Percentiles rank a stretch among this genome's conserved stretches.
Evolutionary conservation across 208 protist genomes (phyloP).

Genomic region (Trichomonas gallinae): DNA sequence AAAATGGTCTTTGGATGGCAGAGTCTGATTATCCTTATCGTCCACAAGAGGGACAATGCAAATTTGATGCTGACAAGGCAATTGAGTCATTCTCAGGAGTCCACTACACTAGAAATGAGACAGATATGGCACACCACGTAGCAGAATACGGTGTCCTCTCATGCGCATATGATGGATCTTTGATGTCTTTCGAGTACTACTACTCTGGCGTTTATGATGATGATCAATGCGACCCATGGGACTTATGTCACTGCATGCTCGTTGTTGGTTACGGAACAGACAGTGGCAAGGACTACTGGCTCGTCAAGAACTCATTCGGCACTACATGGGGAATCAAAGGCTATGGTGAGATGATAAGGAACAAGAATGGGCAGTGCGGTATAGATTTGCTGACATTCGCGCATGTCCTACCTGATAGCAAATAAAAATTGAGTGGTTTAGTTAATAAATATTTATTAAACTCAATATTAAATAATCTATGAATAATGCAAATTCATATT

Average conservation of each 20-base stretch:
- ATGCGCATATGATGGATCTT: background rate
- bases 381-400: too few species aligned
- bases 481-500: too few species aligned
- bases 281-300: constrained; percentile 21
- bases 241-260: constrained; percentile 25
- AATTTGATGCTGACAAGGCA: background rate
- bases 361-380: background rate
- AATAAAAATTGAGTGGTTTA: too few species aligned
- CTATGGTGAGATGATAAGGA: constrained; percentile 27
- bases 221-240: background rate
- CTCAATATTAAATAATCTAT: too few species aligned
- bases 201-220: constrained; percentile 31
- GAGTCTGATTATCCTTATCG: background rate
- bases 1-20: background rate
- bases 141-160: background rate
- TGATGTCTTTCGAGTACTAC: constrained; percentile 28
- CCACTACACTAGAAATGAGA: background rate
- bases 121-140: background rate
- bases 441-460: too few species aligned
- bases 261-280: background rate
- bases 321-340: constrained; percentile 34
- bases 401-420: too few species aligned
- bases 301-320: constrained; percentile 41
- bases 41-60: background rate
- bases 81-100: background rate